Percentiles rank a stretch among this genome's conserved stretches.
These are phyloP conservation scores for Geum urbanum DNA, from an alignment of 306 rosid genomes.

Conservation along the genomic window DNA sequence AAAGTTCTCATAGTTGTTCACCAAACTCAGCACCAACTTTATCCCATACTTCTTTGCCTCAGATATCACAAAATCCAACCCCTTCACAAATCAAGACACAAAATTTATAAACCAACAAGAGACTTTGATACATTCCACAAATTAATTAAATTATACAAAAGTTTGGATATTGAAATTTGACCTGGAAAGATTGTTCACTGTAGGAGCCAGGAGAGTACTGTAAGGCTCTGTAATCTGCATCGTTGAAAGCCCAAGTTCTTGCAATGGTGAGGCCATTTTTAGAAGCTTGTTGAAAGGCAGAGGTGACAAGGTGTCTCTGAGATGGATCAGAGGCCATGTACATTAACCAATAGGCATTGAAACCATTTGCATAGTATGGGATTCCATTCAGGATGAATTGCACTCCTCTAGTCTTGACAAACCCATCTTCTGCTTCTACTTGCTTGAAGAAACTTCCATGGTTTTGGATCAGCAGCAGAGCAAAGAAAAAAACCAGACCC, in stretches of 20 bases:
- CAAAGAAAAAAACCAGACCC: slow-evolving; percentile 37
- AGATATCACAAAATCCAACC: slow-evolving; percentile 68
- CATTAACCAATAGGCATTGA: slow-evolving; percentile 95
- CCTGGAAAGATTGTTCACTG: slow-evolving; percentile 77
- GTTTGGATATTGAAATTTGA: slow-evolving; percentile 4
- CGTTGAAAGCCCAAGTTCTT: slow-evolving; percentile 95
- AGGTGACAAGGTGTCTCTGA: slow-evolving; percentile 62
- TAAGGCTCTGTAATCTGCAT: slow-evolving; percentile 63
- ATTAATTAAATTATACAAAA: background rate
- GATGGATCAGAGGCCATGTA: slow-evolving; percentile 71
- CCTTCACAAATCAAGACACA: slow-evolving; percentile 42
- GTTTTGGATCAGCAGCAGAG: slow-evolving; percentile 27
- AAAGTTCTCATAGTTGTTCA: slow-evolving; percentile 59
- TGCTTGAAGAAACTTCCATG: slow-evolving; percentile 3
- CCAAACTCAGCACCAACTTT: slow-evolving; percentile 75
- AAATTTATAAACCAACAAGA: background rate
- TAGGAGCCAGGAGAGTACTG: slow-evolving; percentile 87
- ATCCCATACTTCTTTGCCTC: slow-evolving; percentile 75
- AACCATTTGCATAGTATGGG: slow-evolving; percentile 79
- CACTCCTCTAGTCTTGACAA: slow-evolving; percentile 64
- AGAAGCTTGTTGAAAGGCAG: slow-evolving; percentile 61
- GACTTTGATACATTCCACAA: background rate
- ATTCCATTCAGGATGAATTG: slow-evolving; percentile 61
- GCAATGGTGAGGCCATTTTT: slow-evolving; percentile 57
- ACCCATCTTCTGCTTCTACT: slow-evolving; percentile 54